phyloP scores from a whole-genome alignment of 768 basidiomycete genomes.

The Gloeopeniophorella convolvens region DNA sequence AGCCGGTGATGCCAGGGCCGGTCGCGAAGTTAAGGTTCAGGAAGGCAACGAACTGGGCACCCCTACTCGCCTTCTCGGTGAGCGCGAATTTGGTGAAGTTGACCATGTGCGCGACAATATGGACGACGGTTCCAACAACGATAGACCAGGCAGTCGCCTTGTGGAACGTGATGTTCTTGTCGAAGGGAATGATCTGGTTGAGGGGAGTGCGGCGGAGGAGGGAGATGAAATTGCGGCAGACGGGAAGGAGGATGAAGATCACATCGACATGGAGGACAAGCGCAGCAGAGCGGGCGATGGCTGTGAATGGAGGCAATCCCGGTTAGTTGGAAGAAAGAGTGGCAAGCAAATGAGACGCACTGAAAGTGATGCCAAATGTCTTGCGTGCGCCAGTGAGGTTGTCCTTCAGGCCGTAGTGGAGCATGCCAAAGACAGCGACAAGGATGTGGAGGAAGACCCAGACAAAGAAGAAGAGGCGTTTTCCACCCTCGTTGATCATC shows the following conservation, averaged over 20 bases:
- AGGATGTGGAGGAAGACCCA: slow-evolving; percentile 80
- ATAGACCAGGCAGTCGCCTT: slow-evolving; percentile 91
- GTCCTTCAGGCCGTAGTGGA: slow-evolving; percentile 78
- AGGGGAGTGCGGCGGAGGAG: slow-evolving; percentile 80
- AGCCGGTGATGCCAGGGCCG: slow-evolving; percentile 78
- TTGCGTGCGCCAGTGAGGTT: slow-evolving; percentile 60
- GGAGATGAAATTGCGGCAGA: slow-evolving; percentile 94
- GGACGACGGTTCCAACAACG: slow-evolving; percentile 66
- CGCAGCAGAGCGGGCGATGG: slow-evolving; percentile 82
- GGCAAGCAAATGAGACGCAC: slow-evolving; percentile 43
- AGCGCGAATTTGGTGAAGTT: slow-evolving; percentile 70
- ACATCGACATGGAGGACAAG: slow-evolving; percentile 88
- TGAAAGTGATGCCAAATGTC: slow-evolving; percentile 69
- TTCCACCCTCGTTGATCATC: slow-evolving; percentile 93
- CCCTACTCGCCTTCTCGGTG: slow-evolving; percentile 44
- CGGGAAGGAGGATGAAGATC: slow-evolving; percentile 88
- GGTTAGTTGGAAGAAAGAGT: not conserved
- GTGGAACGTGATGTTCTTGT: slow-evolving; percentile 89
- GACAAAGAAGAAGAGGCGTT: slow-evolving; percentile 66
- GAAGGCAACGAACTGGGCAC: slow-evolving; percentile 61
- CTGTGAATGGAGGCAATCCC: slow-evolving; percentile 32
- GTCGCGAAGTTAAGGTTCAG: slow-evolving; percentile 73
- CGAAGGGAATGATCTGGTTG: slow-evolving; percentile 84
- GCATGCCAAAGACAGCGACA: slow-evolving; percentile 67
- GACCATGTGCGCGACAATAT: slow-evolving; percentile 79